A percentile compares a stretch with the other conserved stretches of the same genome.
Evolutionary conservation across 345 rosid genomes (phyloP).

Genomic region (Stellera chamaejasme): DNA sequence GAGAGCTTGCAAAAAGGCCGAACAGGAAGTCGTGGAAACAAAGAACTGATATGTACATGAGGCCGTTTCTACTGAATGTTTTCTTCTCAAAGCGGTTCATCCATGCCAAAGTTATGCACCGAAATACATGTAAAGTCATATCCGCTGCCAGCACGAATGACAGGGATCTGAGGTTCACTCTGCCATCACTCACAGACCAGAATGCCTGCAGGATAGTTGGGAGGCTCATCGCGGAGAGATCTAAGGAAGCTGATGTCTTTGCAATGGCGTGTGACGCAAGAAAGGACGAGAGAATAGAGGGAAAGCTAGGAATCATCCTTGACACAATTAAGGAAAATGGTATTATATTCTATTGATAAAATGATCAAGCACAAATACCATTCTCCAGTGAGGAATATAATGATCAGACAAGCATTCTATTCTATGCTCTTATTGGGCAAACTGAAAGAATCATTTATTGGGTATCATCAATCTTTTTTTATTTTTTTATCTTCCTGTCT

Average conservation of each 20-base stretch:
- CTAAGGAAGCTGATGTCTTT: slow-evolving; percentile 85
- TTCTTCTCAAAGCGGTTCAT: slow-evolving; percentile 80
- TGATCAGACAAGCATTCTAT: too few relatives aligned
- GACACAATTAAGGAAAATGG: slow-evolving; percentile 87
- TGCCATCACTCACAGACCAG: slow-evolving; percentile 71
- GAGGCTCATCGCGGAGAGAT: slow-evolving; percentile 77
- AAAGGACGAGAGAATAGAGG: slow-evolving; percentile 75
- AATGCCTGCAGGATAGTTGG: slow-evolving; percentile 71
- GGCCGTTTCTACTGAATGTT: slow-evolving; percentile 78
- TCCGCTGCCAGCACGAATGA: slow-evolving; percentile 85
- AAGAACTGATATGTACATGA: slow-evolving; percentile 92
- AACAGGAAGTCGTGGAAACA: slow-evolving; percentile 87
- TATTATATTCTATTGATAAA: slow-evolving; percentile 21
- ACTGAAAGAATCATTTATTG: too few relatives aligned
- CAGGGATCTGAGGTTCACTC: slow-evolving; percentile 59
- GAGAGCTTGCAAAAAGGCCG: slow-evolving; percentile 63
- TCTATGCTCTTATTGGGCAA: too few relatives aligned
- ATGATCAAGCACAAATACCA: too few relatives aligned
- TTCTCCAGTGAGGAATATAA: too few relatives aligned
- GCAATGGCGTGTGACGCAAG: slow-evolving; percentile 68
- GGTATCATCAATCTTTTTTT: too few relatives aligned
- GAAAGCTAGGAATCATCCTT: slow-evolving; percentile 73
- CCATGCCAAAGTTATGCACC: slow-evolving; percentile 91
- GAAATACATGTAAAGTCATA: slow-evolving; percentile 80
- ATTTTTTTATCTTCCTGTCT: too few relatives aligned